Conservation (phyloP, 768 basidiomycete genomes). For the Daedaleopsis sinensis region DNA sequence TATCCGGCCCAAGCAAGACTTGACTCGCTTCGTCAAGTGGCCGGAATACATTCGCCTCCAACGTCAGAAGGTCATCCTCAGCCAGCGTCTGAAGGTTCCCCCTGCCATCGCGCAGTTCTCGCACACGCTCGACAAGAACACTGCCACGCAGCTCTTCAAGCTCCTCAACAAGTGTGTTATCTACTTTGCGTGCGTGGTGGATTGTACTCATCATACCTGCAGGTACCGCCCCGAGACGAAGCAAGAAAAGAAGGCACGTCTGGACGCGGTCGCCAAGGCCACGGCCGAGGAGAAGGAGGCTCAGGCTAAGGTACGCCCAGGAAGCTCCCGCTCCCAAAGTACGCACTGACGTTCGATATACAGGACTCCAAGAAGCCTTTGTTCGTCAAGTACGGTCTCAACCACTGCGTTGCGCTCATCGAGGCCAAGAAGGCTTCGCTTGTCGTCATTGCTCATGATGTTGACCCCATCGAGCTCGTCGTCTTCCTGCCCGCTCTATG, state of each 20-base stretch:
- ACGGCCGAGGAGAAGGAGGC: conserved; percentile 80
- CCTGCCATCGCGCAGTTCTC: conserved; percentile 98
- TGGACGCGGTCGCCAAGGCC: conserved; percentile 74
- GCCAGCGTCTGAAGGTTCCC: conserved; percentile 97
- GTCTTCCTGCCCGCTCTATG: conserved; percentile 98
- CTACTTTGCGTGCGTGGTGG: neutral
- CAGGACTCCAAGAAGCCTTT: conserved; percentile 93
- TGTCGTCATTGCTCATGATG: conserved; percentile 96
- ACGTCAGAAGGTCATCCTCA: conserved; percentile 96
- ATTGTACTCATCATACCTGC: neutral
- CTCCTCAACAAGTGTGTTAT: conserved; percentile 82
- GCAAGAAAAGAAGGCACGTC: conserved; percentile 96
- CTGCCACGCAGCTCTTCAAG: conserved; percentile 97
- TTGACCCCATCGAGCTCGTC: conserved; percentile 99
- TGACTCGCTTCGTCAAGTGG: conserved; percentile 99
- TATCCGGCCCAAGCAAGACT: conserved; percentile 84
- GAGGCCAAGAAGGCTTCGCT: conserved; percentile 98
- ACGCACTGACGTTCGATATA: neutral
- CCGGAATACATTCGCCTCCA: conserved; percentile 98
- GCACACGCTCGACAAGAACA: conserved; percentile 99
- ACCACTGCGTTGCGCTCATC: conserved; percentile 93
- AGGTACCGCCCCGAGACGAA: conserved; percentile 89
- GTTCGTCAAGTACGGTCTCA: conserved; percentile 95
- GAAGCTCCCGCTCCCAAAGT: neutral
- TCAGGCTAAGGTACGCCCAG: conserved; percentile 48